Percentiles rank a stretch among this genome's conserved stretches.
Conservation (phyloP, 2,329 filamentous ascomycete genomes). For the Orbilia brochopaga region DNA sequence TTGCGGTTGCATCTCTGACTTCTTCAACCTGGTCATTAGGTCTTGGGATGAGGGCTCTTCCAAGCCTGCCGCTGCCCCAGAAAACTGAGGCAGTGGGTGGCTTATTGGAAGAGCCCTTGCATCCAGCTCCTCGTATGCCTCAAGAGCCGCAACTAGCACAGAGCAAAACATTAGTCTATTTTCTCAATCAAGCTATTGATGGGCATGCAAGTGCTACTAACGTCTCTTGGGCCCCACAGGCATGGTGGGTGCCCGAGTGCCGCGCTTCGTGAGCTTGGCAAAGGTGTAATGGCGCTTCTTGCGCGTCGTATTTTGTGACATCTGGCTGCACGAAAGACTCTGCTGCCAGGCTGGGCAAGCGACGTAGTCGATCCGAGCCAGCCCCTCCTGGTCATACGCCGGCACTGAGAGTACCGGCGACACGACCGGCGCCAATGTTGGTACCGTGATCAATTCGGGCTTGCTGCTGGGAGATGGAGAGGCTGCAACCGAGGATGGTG, state of each 20-base stretch:
- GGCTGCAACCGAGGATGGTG: neutral
- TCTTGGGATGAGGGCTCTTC: neutral
- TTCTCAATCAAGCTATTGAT: neutral
- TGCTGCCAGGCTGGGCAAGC: neutral
- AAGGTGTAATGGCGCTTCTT: neutral
- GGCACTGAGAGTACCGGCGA: neutral
- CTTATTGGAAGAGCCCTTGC: neutral
- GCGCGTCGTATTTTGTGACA: neutral
- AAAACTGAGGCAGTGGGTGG: neutral
- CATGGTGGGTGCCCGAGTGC: conserved; percentile 14
- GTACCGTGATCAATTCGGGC: neutral
- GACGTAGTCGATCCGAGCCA: conserved; percentile 5
- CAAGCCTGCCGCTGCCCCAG: neutral
- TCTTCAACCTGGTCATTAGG: neutral
- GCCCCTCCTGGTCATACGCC: conserved; percentile 10
- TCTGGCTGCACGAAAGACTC: conserved; percentile 1
- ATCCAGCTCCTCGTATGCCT: neutral
- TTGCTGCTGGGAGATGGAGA: neutral
- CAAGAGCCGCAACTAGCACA: neutral
- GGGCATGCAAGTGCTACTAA: conserved; percentile 4
- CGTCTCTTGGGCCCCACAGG: conserved; percentile 11
- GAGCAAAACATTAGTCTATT: neutral
- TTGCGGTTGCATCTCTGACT: neutral
- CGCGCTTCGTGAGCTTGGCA: neutral
- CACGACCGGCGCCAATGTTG: neutral